Evolutionary conservation across 2,329 filamentous ascomycete genomes (phyloP), one percentile per base, ranked within the genome.

Genomic region (Phyllosticta citrichinensis): DNA sequence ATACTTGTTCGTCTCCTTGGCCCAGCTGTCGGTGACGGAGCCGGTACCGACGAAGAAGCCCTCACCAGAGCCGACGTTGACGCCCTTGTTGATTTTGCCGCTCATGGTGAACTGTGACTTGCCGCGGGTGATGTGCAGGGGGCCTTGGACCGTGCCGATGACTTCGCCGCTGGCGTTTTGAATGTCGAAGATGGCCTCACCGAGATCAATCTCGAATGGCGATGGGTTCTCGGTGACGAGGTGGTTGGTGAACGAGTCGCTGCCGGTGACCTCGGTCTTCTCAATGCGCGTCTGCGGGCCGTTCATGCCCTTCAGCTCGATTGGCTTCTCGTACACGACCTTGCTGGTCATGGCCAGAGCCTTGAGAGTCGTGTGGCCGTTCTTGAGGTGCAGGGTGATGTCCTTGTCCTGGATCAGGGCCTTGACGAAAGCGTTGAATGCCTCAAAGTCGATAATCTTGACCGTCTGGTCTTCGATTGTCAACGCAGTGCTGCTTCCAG

Each of bases 271-370:
- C 5, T 52, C 61, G 0, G 57, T 61, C 57, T 57, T 62, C 17
- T 62, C 62, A 47, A 64, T 35, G 27, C 55, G 52, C 8, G 51
- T 61, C 61, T 62, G 55, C 14, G 62, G 60, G 6, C 62, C 62
- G 47, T 64, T 62, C 61, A 64, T 62, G 54, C 62, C 62, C 52
- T 30, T 19, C 6, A 64, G 8, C 17, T 57, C 55, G 14, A 64
- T 57, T 9, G 55, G 40, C 62, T 64, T 64, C n/a, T 33, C 20
- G 62, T 64, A 64, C 12, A 60, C 51, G 52, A 64, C 60, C 17
- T 64, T 62, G 52, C n/a, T 47, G 30, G 54, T 60, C 62, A 62
- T 64, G 17, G 25, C 52, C 22, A 64, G 56, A 6, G 62, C 62
- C 35, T 62, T 64, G 62, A 64, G 57, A 8, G 52, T 62, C 9